These are phyloP conservation scores for Cercospora sp. DNA, from an alignment of 2,329 filamentous ascomycete species.

Conservation along the genomic window DNA sequence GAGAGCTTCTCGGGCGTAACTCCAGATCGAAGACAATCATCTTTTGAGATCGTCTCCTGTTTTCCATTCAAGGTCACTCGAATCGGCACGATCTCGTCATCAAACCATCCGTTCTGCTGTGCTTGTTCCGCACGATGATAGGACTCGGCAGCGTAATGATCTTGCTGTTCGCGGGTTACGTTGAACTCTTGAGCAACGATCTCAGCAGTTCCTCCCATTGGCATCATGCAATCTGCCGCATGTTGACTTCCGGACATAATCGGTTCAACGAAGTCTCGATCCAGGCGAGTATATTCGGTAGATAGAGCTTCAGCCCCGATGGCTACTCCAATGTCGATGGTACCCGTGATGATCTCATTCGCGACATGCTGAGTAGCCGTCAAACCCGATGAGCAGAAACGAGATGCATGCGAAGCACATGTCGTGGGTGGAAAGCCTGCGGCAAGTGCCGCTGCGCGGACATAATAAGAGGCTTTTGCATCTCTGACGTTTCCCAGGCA, in stretches of 20 bases:
- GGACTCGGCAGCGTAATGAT: slow-evolving; percentile 73
- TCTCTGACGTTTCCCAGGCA: slow-evolving; percentile 87
- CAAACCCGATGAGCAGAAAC: slow-evolving; percentile 80
- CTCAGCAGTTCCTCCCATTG: slow-evolving; percentile 75
- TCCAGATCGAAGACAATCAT: slow-evolving; percentile 62
- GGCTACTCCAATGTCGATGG: slow-evolving; percentile 71
- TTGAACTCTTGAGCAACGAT: slow-evolving; percentile 78
- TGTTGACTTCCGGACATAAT: slow-evolving; percentile 65
- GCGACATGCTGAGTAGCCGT: slow-evolving; percentile 75
- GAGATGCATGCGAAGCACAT: slow-evolving; percentile 75
- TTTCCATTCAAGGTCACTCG: slow-evolving; percentile 50
- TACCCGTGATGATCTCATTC: slow-evolving; percentile 69
- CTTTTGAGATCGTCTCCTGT: slow-evolving; percentile 66
- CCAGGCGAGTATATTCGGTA: slow-evolving; percentile 81
- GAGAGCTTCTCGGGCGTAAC: slow-evolving; percentile 66
- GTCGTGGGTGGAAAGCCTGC: slow-evolving; percentile 90
- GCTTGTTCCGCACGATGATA: slow-evolving; percentile 72
- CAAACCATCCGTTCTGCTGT: slow-evolving; percentile 67
- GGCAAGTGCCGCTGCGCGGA: slow-evolving; percentile 79
- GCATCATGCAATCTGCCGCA: slow-evolving; percentile 83
- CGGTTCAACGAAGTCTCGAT: slow-evolving; percentile 70
- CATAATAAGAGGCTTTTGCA: slow-evolving; percentile 79
- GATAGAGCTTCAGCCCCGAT: slow-evolving; percentile 97
- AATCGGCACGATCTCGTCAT: slow-evolving; percentile 76
- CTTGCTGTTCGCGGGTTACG: slow-evolving; percentile 72